phyloP scores from a whole-genome alignment of 2,329 filamentous ascomycete species.

The Phoma sp. region DNA sequence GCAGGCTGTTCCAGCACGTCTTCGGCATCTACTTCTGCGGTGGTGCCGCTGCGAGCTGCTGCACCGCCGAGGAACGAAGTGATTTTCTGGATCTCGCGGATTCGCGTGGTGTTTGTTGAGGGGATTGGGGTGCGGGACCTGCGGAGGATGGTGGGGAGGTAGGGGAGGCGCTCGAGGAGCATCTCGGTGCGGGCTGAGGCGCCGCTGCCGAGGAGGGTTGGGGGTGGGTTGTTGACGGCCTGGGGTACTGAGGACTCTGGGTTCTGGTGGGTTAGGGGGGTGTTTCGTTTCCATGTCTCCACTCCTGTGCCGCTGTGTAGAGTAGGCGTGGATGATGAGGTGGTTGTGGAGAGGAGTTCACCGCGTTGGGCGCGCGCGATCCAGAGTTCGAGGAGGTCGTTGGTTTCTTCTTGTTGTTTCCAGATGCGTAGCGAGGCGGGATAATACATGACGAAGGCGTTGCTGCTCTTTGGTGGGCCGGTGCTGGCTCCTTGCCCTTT shows the following conservation, averaged over 20 bases:
- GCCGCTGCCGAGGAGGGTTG: conserved; percentile 63
- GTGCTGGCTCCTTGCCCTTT: conserved; percentile 30
- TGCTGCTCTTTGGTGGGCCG: conserved; percentile 51
- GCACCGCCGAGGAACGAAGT: conserved; percentile 62
- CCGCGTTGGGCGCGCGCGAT: conserved; percentile 62
- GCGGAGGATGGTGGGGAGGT: conserved; percentile 71
- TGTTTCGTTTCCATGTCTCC: conserved; percentile 45
- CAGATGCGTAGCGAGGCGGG: conserved; percentile 84
- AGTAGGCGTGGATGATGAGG: conserved; percentile 34
- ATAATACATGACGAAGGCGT: conserved; percentile 90
- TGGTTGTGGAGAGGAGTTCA: conserved; percentile 30
- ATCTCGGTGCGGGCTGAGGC: conserved; percentile 71
- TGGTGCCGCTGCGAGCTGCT: conserved; percentile 30
- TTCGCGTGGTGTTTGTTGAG: conserved; percentile 34
- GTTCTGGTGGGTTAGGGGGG: conserved; percentile 16
- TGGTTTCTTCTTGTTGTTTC: conserved; percentile 81
- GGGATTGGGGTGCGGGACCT: conserved; percentile 37
- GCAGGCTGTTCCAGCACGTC: conserved; percentile 25
- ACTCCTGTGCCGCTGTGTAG: conserved; percentile 40
- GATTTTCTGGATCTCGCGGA: conserved; percentile 70
- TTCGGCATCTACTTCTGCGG: conserved; percentile 38
- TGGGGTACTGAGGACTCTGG: neutral
- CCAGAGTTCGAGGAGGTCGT: conserved; percentile 74
- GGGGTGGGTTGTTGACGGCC: conserved; percentile 21
- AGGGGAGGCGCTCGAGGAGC: conserved; percentile 85